Base-by-base conservation (phyloP, 1,284 basidiomycete genomes). In the Peniophora sp. region DNA sequence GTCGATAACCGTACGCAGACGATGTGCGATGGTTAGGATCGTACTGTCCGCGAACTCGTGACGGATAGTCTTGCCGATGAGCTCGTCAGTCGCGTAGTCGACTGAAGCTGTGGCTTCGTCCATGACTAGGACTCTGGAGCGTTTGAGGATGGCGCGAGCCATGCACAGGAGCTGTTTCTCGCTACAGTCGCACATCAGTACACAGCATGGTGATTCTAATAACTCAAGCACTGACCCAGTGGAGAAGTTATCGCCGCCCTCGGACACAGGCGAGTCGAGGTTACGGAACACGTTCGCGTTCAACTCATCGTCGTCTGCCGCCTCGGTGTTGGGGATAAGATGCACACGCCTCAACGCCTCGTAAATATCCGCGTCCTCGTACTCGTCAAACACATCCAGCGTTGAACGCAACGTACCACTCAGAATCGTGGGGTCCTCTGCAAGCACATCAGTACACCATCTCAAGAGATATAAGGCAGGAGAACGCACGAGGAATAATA, bases 221-320 rank as follows among this genome's bases (percentile, higher is more conserved):
- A 17, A 14, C 49, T 45, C 38, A 45, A 53, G 36, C 12, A 60
- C 75, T 44, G 58, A 86, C 85, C 93, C 93, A 5, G 88, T 87
- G 0, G 88, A 92, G 64, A 96, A 95, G 67, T 96, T 97, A 44
- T 95, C 92, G n/a, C 92, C 92, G 1, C 86, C 86, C 67, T 92
- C 90, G 1, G 87, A 88, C 10, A 97, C 92, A 14, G 81, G 66
- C 0, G 87, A 90, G 54, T 92, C 89, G 2, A 97, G 74, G 63
- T 92, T 84, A 32, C 82, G 79, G 79, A 97, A 97, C 3, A 92
- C 82, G 56, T 94, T 94, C 34, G 69, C 75, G 60, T 96, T 96
- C 52, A 90, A 69, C 3, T 64, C 70, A 19, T 74, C 75, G 8
- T 70, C 69, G 41, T 79, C 80, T n/a, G 71, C 75, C 0, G 68